Evolutionary conservation across 441 rosid species (phyloP).

Genomic region (Euphorbia celastroides): DNA sequence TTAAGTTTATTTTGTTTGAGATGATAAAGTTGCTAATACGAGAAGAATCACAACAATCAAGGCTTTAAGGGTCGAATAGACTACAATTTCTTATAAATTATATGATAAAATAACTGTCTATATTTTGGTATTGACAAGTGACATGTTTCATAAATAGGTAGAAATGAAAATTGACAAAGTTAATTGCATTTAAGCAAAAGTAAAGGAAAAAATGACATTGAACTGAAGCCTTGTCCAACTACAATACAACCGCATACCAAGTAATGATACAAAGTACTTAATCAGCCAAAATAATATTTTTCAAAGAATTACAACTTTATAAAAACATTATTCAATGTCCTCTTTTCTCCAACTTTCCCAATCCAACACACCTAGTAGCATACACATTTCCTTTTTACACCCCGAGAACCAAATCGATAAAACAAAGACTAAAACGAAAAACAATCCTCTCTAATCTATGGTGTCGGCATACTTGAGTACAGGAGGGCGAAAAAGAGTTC

Average conservation of each 20-base stretch:
- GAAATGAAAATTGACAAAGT: too few species aligned
- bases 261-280: neutral
- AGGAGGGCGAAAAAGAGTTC: constrained; percentile 77
- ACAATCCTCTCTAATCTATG: constrained; percentile 20
- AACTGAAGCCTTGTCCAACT: too few species aligned
- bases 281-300: constrained; percentile 1
- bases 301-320: constrained; percentile 25
- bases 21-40: too few species aligned
- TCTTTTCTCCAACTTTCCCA: constrained; percentile 11
- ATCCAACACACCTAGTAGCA: constrained; percentile 18
- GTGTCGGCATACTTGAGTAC: constrained; percentile 58
- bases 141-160: too few species aligned
- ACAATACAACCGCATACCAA: neutral
- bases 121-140: too few species aligned
- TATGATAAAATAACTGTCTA: too few species aligned
- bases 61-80: too few species aligned
- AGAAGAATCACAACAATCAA: too few species aligned
- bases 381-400: constrained; percentile 18
- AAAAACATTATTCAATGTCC: constrained; percentile 17
- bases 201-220: too few species aligned
- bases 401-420: constrained; percentile 8
- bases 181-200: too few species aligned
- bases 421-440: constrained; percentile 15
- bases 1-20: too few species aligned
- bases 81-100: too few species aligned